Evolutionary conservation across 805 yeast genomes (phyloP).

Genomic region (Nakazawaea wyomingensis): DNA sequence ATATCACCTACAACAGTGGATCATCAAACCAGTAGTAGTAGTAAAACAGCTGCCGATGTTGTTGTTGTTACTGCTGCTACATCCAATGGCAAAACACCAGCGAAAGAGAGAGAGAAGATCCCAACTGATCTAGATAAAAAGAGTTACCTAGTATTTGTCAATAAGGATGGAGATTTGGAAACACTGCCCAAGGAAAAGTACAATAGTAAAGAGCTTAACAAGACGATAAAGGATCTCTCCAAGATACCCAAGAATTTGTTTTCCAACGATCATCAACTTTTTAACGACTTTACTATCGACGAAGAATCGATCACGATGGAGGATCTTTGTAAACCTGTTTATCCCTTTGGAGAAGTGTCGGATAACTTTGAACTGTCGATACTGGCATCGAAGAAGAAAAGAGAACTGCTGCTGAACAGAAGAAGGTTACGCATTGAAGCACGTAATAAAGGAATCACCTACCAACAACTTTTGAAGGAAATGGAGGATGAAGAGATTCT

Average conservation of each 20-base stretch:
- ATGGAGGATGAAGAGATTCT: constrained; percentile 17
- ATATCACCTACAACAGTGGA: no score
- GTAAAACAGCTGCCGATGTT: no score
- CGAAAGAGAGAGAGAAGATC: constrained; percentile 10
- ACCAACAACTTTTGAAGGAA: constrained; percentile 20
- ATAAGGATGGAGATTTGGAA: constrained; percentile 15
- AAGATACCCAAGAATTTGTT: constrained; percentile 32
- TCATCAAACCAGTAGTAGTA: no score
- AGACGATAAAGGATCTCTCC: constrained; percentile 27
- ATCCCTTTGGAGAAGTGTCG: constrained; percentile 64
- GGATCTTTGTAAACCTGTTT: constrained; percentile 62
- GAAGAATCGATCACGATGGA: constrained; percentile 55
- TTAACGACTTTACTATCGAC: constrained; percentile 42
- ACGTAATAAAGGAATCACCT: constrained; percentile 29
- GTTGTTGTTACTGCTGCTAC: no score
- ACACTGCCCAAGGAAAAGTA: neutral
- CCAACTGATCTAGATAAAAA: constrained; percentile 13
- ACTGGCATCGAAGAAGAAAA: constrained; percentile 40
- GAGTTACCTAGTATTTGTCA: constrained; percentile 15
- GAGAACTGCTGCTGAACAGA: constrained; percentile 28
- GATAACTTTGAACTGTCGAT: constrained; percentile 50
- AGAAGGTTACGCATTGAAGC: constrained; percentile 37
- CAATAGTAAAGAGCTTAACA: neutral
- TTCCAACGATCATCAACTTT: constrained; percentile 33
- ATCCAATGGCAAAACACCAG: neutral